Conservation (phyloP, 305 asterid species). For the Ajuga reptans region DNA sequence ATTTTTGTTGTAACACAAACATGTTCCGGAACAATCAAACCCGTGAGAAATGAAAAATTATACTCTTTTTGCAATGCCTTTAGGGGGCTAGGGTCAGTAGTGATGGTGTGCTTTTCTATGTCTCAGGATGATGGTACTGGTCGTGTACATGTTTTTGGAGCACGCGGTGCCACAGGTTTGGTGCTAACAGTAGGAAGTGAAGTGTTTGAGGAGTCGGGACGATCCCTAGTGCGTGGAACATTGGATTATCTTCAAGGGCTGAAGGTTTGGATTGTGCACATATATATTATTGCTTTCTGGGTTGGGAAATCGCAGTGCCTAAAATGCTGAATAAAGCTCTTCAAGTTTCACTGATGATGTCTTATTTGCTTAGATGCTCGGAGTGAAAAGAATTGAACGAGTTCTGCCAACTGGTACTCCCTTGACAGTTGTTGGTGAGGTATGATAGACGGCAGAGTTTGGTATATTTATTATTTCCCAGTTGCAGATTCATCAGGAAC, state of each 20-base stretch:
- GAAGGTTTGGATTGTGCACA: constrained; percentile 46
- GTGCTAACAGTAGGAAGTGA: constrained; percentile 89
- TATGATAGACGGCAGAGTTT: constrained; percentile 24
- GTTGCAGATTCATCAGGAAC: not conserved
- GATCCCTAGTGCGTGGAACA: constrained; percentile 93
- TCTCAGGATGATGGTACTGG: constrained; percentile 83
- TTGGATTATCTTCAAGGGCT: constrained; percentile 97
- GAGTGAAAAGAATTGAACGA: constrained; percentile 95
- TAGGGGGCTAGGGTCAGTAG: constrained; percentile 5
- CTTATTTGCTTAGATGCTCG: constrained; percentile 70
- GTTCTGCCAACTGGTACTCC: constrained; percentile 95
- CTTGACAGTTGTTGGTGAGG: constrained; percentile 98
- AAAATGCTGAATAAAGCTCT: constrained; percentile 13
- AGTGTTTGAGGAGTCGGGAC: constrained; percentile 90
- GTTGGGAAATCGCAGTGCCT: not conserved
- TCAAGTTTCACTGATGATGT: constrained; percentile 10
- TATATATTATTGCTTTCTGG: not conserved
- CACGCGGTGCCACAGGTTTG: constrained; percentile 92
- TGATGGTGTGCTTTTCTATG: constrained; percentile 9
- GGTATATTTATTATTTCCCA: not conserved
- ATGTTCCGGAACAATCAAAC: constrained; percentile 6
- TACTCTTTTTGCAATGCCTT: constrained; percentile 6
- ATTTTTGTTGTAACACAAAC: not conserved
- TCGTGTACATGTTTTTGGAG: constrained; percentile 88
- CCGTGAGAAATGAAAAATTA: constrained; percentile 1